Evolutionary conservation across 495 filamentous ascomycete species (phyloP).

Genomic region (Oidiodendron maius): DNA sequence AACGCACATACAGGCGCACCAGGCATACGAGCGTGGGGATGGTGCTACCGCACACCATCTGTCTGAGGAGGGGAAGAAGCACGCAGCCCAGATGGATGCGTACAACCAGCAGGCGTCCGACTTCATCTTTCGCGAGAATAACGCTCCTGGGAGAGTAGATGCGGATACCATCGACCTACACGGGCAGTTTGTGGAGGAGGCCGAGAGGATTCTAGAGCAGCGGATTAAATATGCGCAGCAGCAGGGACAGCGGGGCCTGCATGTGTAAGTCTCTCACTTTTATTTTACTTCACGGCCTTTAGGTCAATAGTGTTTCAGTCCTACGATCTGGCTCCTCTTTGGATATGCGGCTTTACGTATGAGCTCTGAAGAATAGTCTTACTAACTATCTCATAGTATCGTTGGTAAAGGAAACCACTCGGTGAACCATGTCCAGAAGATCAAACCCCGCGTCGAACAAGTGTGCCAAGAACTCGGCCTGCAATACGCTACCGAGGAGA

Average conservation of each 20-base stretch:
- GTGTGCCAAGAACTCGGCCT: constrained; percentile 78
- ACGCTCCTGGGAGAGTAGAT: constrained; percentile 59
- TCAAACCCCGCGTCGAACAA: constrained; percentile 86
- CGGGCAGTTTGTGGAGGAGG: constrained; percentile 89
- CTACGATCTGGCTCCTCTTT: too few relatives aligned
- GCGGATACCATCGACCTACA: constrained; percentile 90
- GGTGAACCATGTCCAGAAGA: constrained; percentile 70
- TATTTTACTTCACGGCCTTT: too few relatives aligned
- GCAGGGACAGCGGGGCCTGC: constrained; percentile 69
- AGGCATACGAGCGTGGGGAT: constrained; percentile 77
- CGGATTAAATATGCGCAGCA: constrained; percentile 69
- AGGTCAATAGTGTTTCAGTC: too few relatives aligned
- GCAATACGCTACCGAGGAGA: constrained; percentile 77
- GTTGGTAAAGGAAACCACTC: constrained; percentile 95
- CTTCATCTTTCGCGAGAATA: constrained; percentile 93
- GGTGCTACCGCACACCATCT: constrained; percentile 72
- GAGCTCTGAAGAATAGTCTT: too few relatives aligned
- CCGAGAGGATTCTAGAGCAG: constrained; percentile 79
- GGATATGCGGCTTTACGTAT: too few relatives aligned
- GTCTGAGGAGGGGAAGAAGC: constrained; percentile 77
- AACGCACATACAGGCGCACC: constrained; percentile 49
- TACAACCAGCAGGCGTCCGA: constrained; percentile 89
- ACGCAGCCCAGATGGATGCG: constrained; percentile 69
- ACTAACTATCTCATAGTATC: too few relatives aligned
- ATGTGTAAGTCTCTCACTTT: constrained; percentile 46